phyloP scores from a whole-genome alignment of 768 basidiomycete genomes.

The Plicaturopsis crispa region DNA sequence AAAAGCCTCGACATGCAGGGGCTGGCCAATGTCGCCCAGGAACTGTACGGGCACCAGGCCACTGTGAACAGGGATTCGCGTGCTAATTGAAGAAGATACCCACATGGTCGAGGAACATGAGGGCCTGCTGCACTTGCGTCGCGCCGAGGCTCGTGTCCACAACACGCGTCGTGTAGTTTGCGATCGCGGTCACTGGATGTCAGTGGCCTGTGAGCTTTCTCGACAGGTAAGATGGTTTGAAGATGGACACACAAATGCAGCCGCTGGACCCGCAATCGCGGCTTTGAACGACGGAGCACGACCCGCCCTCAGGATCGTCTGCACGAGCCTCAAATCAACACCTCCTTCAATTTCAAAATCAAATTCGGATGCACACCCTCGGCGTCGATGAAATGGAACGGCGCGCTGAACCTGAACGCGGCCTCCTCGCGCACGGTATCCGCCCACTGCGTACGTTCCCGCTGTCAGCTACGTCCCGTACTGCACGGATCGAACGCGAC shows the following conservation, averaged over 20 bases:
- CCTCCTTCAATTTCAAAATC: not conserved
- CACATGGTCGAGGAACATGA: slow-evolving; percentile 40
- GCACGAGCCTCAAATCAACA: not conserved
- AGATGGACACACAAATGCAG: slow-evolving; percentile 19
- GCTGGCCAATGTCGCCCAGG: slow-evolving; percentile 42
- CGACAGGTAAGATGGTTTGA: too few relatives aligned
- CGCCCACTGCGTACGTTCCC: not conserved
- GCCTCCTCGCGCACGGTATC: slow-evolving; percentile 26
- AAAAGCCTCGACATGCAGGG: slow-evolving; percentile 38
- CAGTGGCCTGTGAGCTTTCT: too few relatives aligned
- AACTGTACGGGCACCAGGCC: slow-evolving; percentile 16
- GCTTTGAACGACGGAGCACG: slow-evolving; percentile 39
- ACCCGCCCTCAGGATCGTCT: slow-evolving; percentile 32
- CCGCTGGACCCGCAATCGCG: slow-evolving; percentile 35
- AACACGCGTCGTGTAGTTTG: slow-evolving; percentile 48
- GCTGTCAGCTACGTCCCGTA: slow-evolving; percentile 7
- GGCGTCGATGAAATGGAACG: slow-evolving; percentile 44
- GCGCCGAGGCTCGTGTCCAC: slow-evolving; percentile 32
- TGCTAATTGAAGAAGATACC: slow-evolving; percentile 2
- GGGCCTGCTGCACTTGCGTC: slow-evolving; percentile 39
- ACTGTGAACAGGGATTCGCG: too few relatives aligned
- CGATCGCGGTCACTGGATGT: slow-evolving; percentile 52
- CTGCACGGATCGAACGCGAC: slow-evolving; percentile 4
- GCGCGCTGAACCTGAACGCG: slow-evolving; percentile 18
- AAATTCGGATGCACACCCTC: slow-evolving; percentile 15